Evolutionary conservation across 2,329 filamentous ascomycete species (phyloP), one percentile per base, ranked within the genome.

Genomic region (Aureobasidium sp.): DNA sequence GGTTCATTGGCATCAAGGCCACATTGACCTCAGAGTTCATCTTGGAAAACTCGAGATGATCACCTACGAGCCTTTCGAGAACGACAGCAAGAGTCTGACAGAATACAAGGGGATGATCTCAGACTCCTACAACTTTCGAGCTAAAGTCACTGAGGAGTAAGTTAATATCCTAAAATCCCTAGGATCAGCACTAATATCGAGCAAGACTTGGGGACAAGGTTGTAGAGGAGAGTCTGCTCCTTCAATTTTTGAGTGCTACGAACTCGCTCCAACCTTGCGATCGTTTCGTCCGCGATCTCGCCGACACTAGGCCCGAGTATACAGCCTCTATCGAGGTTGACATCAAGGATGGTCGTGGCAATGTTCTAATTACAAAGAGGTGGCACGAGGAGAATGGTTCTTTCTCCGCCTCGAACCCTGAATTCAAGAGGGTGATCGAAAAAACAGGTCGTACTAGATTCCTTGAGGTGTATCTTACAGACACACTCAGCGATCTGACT

Each of bases 41-140:
- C 69, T 76, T n/a, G 75, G 75, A 5, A 72, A 64, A 2, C 73
- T 75, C 36, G 47, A 71, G 17, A 57, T 73, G 10, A 12, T 64
- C 47, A 1, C 64, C 63, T 20, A 73, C 67, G 56, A 67, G 62
- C 27, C 60, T 65, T 13, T 64, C 65, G 17, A 17, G 12, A 65
- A 67, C 17, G 66, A 53, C 3, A 46, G 17, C 17, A 67, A 53
- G 2, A 46, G 26, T 20, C 64, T 75, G 10, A 62, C 66, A 9
- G 70, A 74, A 2, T 76, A 74, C 47, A 63, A 68, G 37, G 64
- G 63, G 10, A 74, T 74, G 69, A 64, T 71, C 2, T 32, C 63
- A n/a, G 63, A 69, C 34, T 66, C 70, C 1, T 56, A 53, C 9
- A 69, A 71, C 52, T 72, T 73, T 53, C 62, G 37, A 34, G 71